Percentiles rank a stretch among this genome's conserved stretches.
Conservation (phyloP, 805 yeast species). For the Lachancea sp. region DNA sequence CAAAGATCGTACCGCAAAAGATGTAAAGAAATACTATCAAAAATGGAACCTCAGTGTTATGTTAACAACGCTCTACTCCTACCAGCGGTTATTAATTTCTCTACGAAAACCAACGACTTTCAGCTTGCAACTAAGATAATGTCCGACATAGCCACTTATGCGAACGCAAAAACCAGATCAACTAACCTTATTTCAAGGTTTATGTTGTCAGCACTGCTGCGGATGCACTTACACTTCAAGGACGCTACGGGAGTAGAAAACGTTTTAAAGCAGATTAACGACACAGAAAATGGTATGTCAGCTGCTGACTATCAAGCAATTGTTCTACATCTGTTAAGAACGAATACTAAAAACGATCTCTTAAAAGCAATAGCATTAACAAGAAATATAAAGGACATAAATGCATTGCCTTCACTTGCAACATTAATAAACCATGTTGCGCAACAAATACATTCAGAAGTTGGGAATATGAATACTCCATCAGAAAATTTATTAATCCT, state of each 20-base stretch:
- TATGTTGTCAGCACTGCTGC: slow-evolving; percentile 20
- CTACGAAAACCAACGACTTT: slow-evolving; percentile 14
- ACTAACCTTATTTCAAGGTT: slow-evolving; percentile 17
- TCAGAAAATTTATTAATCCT: no score
- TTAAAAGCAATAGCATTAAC: slow-evolving; percentile 21
- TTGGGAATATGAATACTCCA: no score
- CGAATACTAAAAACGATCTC: slow-evolving; percentile 15
- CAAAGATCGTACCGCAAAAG: slow-evolving; percentile 19
- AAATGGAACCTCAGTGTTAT: slow-evolving; percentile 18
- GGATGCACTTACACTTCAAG: slow-evolving; percentile 25
- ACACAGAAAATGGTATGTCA: slow-evolving; percentile 17
- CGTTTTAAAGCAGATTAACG: slow-evolving; percentile 20
- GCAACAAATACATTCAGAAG: not conserved
- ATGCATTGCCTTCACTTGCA: slow-evolving; percentile 16
- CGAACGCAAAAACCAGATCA: slow-evolving; percentile 15
- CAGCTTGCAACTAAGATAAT: slow-evolving; percentile 17
- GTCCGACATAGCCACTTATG: slow-evolving; percentile 17
- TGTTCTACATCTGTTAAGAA: slow-evolving; percentile 16
- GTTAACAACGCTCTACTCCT: slow-evolving; percentile 25
- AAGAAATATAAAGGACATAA: slow-evolving; percentile 14
- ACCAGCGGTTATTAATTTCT: slow-evolving; percentile 21
- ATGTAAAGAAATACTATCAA: slow-evolving; percentile 16
- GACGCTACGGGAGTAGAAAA: slow-evolving; percentile 27
- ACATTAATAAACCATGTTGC: slow-evolving; percentile 12
- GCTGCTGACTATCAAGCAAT: slow-evolving; percentile 22